Conservation (phyloP, 306 rosid genomes). For the Luffa acutangula region DNA sequence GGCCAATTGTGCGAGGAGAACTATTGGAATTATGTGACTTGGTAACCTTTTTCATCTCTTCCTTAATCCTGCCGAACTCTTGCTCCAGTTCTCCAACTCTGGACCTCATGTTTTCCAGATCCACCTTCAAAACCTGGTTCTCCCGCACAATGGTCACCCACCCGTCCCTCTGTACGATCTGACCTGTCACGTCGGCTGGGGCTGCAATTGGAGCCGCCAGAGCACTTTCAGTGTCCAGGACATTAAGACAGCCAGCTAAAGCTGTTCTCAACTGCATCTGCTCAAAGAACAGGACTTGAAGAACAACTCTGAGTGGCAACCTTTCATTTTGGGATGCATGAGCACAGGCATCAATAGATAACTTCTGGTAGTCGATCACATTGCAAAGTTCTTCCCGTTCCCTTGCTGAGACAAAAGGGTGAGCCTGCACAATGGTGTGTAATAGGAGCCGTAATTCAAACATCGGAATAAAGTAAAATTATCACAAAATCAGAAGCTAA, state of each 20-base stretch:
- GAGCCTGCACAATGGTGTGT: constrained; percentile 43
- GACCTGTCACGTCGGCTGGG: constrained; percentile 19
- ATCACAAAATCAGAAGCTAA: constrained; percentile 18
- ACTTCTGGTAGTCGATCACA: constrained; percentile 64
- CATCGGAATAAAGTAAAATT: not conserved
- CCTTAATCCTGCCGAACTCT: constrained; percentile 71
- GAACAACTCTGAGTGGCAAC: constrained; percentile 80
- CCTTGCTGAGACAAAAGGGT: constrained; percentile 64
- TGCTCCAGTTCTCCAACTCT: constrained; percentile 84
- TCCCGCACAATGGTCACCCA: constrained; percentile 85
- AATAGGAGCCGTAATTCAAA: not conserved
- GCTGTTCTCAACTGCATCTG: constrained; percentile 85
- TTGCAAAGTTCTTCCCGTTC: constrained; percentile 83
- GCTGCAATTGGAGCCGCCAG: constrained; percentile 38
- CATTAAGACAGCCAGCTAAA: constrained; percentile 65
- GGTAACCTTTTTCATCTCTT: constrained; percentile 71
- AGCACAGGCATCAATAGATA: constrained; percentile 87
- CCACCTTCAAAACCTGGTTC: constrained; percentile 70
- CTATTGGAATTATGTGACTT: constrained; percentile 55
- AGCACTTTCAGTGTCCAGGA: constrained; percentile 53
- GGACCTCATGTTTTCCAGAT: constrained; percentile 75
- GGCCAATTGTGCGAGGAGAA: constrained; percentile 50
- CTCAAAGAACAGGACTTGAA: constrained; percentile 91
- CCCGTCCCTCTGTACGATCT: constrained; percentile 74
- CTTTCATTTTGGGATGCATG: constrained; percentile 90